These are phyloP conservation scores for Tolypocladium sp. DNA, from an alignment of 2,329 filamentous ascomycete species.

Conservation along the genomic window DNA sequence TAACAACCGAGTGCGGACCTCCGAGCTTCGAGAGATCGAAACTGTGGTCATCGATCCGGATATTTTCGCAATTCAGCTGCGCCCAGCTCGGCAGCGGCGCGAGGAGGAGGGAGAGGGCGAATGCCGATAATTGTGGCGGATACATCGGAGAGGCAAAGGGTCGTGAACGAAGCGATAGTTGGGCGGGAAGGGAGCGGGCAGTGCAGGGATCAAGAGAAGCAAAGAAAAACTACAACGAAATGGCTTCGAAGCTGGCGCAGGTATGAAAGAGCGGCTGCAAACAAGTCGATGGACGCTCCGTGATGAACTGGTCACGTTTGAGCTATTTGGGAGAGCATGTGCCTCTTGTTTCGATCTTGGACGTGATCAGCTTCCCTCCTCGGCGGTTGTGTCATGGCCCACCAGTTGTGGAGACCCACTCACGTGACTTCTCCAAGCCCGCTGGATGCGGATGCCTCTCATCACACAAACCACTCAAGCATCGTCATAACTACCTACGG, in stretches of 20 bases:
- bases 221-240: neutral
- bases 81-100: slow-evolving; percentile 29
- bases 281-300: neutral
- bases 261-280: neutral
- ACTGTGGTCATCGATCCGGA: slow-evolving; percentile 46
- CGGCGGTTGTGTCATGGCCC: slow-evolving; percentile 21
- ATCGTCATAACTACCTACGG: neutral
- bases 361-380: slow-evolving; percentile 17
- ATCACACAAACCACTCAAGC: neutral
- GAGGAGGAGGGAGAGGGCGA: slow-evolving; percentile 27
- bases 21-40: slow-evolving; percentile 57
- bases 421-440: slow-evolving; percentile 17
- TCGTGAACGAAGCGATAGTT: neutral
- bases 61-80: slow-evolving; percentile 52
- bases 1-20: slow-evolving; percentile 62
- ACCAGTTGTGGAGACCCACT: slow-evolving; percentile 7
- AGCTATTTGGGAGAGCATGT: slow-evolving; percentile 14
- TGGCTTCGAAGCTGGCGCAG: neutral
- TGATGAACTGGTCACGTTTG: slow-evolving; percentile 19
- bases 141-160: slow-evolving; percentile 24
- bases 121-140: slow-evolving; percentile 24
- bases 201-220: neutral
- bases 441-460: neutral
- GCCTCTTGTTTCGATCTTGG: slow-evolving; percentile 7
- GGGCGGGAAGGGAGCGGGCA: neutral